Base-by-base conservation (phyloP, 768 basidiomycete species). In the Tricholoma sp. region DNA sequence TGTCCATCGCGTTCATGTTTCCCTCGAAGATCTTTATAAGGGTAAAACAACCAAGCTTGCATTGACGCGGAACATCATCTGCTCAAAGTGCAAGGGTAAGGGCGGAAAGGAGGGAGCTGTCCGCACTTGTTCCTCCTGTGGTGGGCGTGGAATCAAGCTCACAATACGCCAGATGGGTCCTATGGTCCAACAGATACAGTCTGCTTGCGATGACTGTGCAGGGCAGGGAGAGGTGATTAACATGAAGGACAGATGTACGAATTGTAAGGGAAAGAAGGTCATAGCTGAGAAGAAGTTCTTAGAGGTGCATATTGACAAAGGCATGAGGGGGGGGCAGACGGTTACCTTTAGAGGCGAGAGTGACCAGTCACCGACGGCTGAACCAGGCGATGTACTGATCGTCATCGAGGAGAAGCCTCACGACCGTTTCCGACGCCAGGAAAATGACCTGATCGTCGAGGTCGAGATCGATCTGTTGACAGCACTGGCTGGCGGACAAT, bases 161-260 rank as follows among this genome's bases (percentile, higher is more conserved):
- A 92, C 89, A 52, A 76, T 98, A 59, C 90, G 97, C 59, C 97
- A 98, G 72, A 91, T 99, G 85, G 97, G 97, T 28, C 97, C 97
- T 4, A 99, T 99, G 97, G 92, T 99, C 64, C 97, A 99, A 73
- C 96, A 99, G 74, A 91, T 98, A 63, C 97, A 98, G 70, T 91
- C 93, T 53, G 80, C 85, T 45, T 99, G 97, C 76, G 85, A 88
- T 68, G 97, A 98, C 13, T 99, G 97, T 71, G 82, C 79, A 51
- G 97, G 92, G 13, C 82, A 85, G n/a, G 97, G 97, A 62, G 96
- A 99, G 73, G 79, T 94, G 64, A 97, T 99, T 78, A 94, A 93
- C 70, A 68, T 75, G 55, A 98, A 94, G 72, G 94, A 98, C 77
- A 82, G 89, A 57, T 99, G 97, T 83, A 81, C 84, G 69, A 77